Conservation (phyloP, 192 early-diverging fungal species). For the Lobosporangium transversale region DNA sequence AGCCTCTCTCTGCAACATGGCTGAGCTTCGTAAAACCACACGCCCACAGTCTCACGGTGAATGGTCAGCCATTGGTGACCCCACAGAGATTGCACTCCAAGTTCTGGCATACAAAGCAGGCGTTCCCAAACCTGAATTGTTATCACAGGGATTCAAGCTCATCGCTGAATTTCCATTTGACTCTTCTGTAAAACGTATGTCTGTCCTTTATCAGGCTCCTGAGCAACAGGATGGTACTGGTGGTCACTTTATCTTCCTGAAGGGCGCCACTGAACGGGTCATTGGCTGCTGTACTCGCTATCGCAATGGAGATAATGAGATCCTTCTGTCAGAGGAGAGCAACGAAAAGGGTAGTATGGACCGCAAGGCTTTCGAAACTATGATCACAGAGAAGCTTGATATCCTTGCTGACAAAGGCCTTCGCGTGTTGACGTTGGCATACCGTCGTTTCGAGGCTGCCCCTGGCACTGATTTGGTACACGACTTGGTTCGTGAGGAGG, state of each 20-base stretch:
- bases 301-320: conserved; percentile 53
- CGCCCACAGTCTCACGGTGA: conserved; percentile 66
- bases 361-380: conserved; percentile 72
- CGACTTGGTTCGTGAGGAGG: conserved; percentile 60
- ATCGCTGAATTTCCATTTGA: conserved; percentile 78
- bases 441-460: conserved; percentile 52
- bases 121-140: conserved; percentile 75
- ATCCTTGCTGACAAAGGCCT: conserved; percentile 35
- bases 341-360: conserved; percentile 60
- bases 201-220: conserved; percentile 69
- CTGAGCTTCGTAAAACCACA: conserved; percentile 69
- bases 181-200: conserved; percentile 90
- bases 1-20: conserved; percentile 88
- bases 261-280: conserved; percentile 94
- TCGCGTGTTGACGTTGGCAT: conserved; percentile 88
- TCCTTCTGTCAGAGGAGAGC: conserved; percentile 13
- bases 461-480: conserved; percentile 51
- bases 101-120: conserved; percentile 85
- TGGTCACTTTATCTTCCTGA: conserved; percentile 73
- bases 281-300: conserved; percentile 73
- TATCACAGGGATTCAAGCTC: conserved; percentile 56
- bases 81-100: conserved; percentile 93
- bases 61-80: conserved; percentile 86
- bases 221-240: conserved; percentile 8
- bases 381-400: conserved; percentile 73